phyloP scores from a whole-genome alignment of 1,139 yeast species.

The Nematodospora anomalae region DNA sequence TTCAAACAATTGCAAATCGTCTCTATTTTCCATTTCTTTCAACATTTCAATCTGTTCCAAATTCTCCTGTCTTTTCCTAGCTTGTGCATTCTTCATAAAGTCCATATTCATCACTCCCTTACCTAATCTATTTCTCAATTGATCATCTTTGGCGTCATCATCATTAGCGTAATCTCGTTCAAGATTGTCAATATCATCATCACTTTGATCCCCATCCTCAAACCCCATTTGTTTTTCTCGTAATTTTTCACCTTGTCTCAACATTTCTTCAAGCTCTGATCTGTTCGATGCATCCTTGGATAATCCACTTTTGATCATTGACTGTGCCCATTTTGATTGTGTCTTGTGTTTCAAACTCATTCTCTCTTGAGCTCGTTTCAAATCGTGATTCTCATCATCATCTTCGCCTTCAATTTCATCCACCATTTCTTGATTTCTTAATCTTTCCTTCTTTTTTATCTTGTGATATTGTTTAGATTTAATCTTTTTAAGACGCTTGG shows the following conservation, averaged over 20 bases:
- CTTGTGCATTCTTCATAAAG: conserved; percentile 88
- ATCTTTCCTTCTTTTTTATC: conserved; percentile 80
- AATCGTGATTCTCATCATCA: conserved; percentile 65
- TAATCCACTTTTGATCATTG: conserved; percentile 87
- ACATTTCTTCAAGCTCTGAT: conserved; percentile 91
- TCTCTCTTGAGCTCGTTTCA: conserved; percentile 82
- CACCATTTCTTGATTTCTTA: conserved; percentile 68
- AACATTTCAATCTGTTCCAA: conserved; percentile 52
- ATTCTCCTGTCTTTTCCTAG: conserved; percentile 57
- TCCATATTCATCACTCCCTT: conserved; percentile 93
- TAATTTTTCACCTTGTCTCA: conserved; percentile 79
- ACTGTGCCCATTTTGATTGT: conserved; percentile 86
- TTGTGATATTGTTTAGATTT: conserved; percentile 88
- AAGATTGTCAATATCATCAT: conserved; percentile 56
- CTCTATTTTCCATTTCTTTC: conserved; percentile 43
- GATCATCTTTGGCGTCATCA: conserved; percentile 32
- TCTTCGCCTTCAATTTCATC: conserved; percentile 56
- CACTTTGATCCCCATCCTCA: conserved; percentile 54
- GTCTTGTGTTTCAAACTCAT: conserved; percentile 90
- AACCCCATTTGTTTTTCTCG: conserved; percentile 73
- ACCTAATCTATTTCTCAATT: conserved; percentile 50
- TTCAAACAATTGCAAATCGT: conserved; percentile 37
- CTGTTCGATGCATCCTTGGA: conserved; percentile 82
- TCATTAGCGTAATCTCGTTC: conserved; percentile 46
- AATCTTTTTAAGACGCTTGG: conserved; percentile 88